These are phyloP conservation scores for Viola odorata DNA, from an alignment of 345 rosid species.

Conservation along the genomic window DNA sequence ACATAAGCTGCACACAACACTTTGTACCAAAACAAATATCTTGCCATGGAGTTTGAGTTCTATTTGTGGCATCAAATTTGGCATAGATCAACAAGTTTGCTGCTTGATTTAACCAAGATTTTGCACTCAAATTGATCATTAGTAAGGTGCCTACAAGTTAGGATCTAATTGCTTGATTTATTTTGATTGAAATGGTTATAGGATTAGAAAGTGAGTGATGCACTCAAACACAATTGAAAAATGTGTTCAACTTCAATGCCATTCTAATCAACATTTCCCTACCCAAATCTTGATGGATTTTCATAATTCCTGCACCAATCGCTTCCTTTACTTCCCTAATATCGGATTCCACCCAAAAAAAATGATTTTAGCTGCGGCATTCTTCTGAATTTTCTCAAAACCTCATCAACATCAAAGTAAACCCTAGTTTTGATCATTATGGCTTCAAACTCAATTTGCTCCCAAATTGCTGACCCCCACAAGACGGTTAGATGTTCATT, in stretches of 20 bases:
- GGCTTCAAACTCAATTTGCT: slow-evolving; percentile 31
- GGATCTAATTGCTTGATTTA: background rate
- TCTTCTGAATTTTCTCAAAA: slow-evolving; percentile 17
- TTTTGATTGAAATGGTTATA: background rate
- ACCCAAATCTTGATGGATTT: slow-evolving; percentile 22
- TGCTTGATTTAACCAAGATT: background rate
- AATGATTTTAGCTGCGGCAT: slow-evolving; percentile 12
- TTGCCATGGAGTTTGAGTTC: background rate
- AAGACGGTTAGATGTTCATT: slow-evolving; percentile 7
- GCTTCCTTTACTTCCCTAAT: slow-evolving; percentile 27
- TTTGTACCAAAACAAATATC: background rate
- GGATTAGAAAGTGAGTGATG: background rate
- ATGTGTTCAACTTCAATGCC: slow-evolving; percentile 29
- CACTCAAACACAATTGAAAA: background rate
- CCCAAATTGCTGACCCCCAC: slow-evolving; percentile 2
- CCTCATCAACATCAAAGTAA: slow-evolving; percentile 44
- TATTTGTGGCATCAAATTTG: background rate
- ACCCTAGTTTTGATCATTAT: slow-evolving; percentile 51
- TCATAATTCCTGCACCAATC: slow-evolving; percentile 14
- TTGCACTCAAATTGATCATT: background rate
- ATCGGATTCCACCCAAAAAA: background rate
- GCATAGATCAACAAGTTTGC: background rate
- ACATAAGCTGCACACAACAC: background rate
- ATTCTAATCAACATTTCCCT: slow-evolving; percentile 1
- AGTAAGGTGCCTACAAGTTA: background rate